A percentile compares a stretch with the other conserved stretches of the same genome.
phyloP scores from a whole-genome alignment of 805 yeast genomes.

The Lipomyces sp. region DNA sequence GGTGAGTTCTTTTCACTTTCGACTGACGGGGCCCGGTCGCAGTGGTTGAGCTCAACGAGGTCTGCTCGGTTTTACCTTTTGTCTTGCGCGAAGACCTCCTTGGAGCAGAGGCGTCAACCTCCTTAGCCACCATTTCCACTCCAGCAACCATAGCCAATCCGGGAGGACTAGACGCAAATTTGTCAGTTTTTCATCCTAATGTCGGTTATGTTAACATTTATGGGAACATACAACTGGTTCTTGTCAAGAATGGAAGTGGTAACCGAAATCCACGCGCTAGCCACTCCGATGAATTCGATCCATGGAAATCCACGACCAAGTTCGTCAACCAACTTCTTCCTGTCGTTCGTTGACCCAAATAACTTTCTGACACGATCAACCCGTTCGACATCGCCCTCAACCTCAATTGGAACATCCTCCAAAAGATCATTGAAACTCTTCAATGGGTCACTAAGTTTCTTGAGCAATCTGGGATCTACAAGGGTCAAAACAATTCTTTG shows the following conservation, averaged over 20 bases:
- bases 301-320: neutral
- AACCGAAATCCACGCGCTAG: neutral
- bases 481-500: neutral
- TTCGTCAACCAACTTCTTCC: neutral
- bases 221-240: neutral
- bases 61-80: too few relatives aligned
- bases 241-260: neutral
- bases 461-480: neutral
- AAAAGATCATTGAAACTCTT: conserved; percentile 5
- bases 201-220: neutral
- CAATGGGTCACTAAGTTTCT: conserved; percentile 2
- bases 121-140: neutral
- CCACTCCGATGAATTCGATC: neutral
- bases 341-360: neutral
- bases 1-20: neutral
- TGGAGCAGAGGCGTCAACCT: neutral
- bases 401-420: neutral
- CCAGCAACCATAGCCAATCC: neutral
- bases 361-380: neutral
- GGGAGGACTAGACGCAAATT: neutral
- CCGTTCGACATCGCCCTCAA: neutral
- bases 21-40: neutral
- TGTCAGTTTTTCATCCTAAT: neutral
- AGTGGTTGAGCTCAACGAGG: neutral
- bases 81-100: neutral